These are phyloP conservation scores for Boletus rufocinnamomeus DNA, from an alignment of 768 basidiomycete genomes.

Conservation along the genomic window DNA sequence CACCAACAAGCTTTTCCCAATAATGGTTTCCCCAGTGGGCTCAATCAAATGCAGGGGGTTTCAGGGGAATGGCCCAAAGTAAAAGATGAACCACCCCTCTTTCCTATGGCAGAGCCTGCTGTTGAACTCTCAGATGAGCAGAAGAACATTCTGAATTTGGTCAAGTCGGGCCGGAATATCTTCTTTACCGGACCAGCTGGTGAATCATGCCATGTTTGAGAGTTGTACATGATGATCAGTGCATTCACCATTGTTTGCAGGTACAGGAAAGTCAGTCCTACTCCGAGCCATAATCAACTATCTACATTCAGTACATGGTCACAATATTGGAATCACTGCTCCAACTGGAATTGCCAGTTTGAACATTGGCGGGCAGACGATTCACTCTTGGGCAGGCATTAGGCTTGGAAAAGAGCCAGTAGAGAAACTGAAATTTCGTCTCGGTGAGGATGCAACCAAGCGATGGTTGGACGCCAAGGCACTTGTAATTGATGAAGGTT, in stretches of 20 bases:
- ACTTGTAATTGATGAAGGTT: constrained; percentile 75
- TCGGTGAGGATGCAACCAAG: constrained; percentile 28
- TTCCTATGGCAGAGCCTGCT: constrained; percentile 7
- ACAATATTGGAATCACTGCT: constrained; percentile 59
- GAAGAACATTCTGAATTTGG: constrained; percentile 40
- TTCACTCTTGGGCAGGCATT: constrained; percentile 69
- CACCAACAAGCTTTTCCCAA: neutral
- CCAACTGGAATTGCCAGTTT: constrained; percentile 66
- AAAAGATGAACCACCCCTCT: constrained; percentile 1
- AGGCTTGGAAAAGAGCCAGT: constrained; percentile 55
- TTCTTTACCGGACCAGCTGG: constrained; percentile 81
- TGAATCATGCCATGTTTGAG: constrained; percentile 28
- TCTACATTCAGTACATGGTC: constrained; percentile 34
- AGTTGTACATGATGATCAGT: neutral
- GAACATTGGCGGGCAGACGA: constrained; percentile 69
- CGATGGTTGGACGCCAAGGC: constrained; percentile 56
- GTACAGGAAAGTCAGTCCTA: constrained; percentile 74
- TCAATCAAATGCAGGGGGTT: neutral
- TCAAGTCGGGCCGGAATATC: constrained; percentile 56
- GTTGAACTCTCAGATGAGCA: constrained; percentile 43
- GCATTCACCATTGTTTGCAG: constrained; percentile 28
- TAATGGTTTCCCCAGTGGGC: neutral
- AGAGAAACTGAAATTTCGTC: constrained; percentile 42
- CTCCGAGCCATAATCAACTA: constrained; percentile 58
- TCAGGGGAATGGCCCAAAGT: neutral